phyloP scores from a whole-genome alignment of 768 basidiomycete genomes.

The Russula foetens region DNA sequence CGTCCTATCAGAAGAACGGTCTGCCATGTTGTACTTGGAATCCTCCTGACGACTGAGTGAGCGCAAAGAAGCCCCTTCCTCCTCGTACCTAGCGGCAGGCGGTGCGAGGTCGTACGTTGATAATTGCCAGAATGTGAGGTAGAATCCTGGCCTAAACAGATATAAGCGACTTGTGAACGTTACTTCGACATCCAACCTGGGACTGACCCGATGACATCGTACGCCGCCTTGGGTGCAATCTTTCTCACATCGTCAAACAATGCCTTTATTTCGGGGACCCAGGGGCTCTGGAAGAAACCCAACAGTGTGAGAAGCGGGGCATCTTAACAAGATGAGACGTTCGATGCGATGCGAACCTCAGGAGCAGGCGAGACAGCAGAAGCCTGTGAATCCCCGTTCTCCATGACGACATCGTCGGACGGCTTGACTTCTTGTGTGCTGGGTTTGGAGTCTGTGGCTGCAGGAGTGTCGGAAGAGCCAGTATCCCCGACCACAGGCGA shows the following conservation, averaged over 20 bases:
- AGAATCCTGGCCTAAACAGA: slow-evolving; percentile 72
- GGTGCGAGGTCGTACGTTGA: slow-evolving; percentile 84
- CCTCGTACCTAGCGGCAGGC: slow-evolving; percentile 70
- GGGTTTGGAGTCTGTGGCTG: background rate
- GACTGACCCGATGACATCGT: slow-evolving; percentile 64
- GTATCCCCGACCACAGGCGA: slow-evolving; percentile 41
- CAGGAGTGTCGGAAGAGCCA: background rate
- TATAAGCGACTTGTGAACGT: background rate
- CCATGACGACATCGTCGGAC: slow-evolving; percentile 43
- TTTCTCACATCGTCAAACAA: slow-evolving; percentile 71
- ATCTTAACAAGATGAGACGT: background rate
- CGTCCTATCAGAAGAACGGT: slow-evolving; percentile 59
- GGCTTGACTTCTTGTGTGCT: slow-evolving; percentile 9
- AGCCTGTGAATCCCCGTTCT: slow-evolving; percentile 34
- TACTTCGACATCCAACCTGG: slow-evolving; percentile 11
- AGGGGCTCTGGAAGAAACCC: slow-evolving; percentile 47
- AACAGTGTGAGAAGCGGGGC: background rate
- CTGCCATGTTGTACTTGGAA: slow-evolving; percentile 50
- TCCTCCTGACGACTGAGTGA: slow-evolving; percentile 64
- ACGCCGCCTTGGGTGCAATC: slow-evolving; percentile 58
- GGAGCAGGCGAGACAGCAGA: slow-evolving; percentile 9
- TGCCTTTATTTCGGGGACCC: slow-evolving; percentile 65
- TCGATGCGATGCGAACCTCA: background rate
- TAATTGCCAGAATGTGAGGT: slow-evolving; percentile 94
- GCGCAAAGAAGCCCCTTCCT: slow-evolving; percentile 56